Conservation (phyloP, 1,139 yeast genomes). For the Suhomyces choctaworum region DNA sequence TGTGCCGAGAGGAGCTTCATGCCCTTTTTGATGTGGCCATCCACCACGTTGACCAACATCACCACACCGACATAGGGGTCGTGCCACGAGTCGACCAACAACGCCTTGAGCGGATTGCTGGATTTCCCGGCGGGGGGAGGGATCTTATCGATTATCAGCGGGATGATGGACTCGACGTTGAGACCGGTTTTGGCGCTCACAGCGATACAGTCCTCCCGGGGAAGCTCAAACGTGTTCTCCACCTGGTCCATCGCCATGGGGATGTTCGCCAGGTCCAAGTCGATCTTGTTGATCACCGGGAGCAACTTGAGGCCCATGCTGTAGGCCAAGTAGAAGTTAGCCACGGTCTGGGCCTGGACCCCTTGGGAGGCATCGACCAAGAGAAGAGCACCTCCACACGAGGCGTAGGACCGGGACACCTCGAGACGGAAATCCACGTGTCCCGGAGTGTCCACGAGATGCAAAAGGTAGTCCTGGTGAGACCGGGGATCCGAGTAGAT, state of each 20-base stretch:
- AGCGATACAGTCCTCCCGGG: conserved; percentile 70
- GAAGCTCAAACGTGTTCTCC: conserved; percentile 77
- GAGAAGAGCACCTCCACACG: conserved; percentile 91
- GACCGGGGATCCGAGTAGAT: conserved; percentile 65
- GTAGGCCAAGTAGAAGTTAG: conserved; percentile 88
- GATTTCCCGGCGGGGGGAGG: conserved; percentile 67
- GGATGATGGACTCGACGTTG: conserved; percentile 73
- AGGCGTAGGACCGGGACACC: conserved; percentile 89
- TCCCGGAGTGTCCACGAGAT: conserved; percentile 96
- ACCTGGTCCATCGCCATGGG: conserved; percentile 81
- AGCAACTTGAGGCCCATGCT: conserved; percentile 78
- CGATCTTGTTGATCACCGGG: conserved; percentile 92
- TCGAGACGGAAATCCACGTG: conserved; percentile 96
- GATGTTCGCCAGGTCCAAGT: conserved; percentile 84
- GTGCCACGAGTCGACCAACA: conserved; percentile 95
- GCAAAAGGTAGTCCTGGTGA: conserved; percentile 70
- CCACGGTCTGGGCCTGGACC: conserved; percentile 96
- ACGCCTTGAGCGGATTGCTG: conserved; percentile 63
- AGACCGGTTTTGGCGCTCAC: conserved; percentile 93
- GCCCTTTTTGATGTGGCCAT: conserved; percentile 75
- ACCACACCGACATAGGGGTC: conserved; percentile 94
- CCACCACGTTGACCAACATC: conserved; percentile 78
- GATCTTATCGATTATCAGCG: conserved; percentile 73
- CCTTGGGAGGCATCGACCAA: conserved; percentile 96
- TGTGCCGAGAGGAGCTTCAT: conserved; percentile 77